phyloP scores from a whole-genome alignment of 805 yeast genomes.

The Yarrowia yakushimensis region DNA sequence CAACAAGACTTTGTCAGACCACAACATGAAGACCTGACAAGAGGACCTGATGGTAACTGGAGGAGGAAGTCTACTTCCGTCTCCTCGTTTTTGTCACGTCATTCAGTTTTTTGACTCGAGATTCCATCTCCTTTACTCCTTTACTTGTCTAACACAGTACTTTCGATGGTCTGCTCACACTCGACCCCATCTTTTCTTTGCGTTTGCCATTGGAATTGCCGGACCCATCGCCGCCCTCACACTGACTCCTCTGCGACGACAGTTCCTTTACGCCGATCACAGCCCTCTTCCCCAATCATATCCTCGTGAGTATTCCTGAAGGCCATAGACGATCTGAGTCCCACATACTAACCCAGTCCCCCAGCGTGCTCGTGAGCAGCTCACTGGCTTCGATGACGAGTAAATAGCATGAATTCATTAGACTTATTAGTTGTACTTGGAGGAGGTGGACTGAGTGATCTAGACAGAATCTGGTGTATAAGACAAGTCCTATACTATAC shows the following conservation, averaged over 20 bases:
- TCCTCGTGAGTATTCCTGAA: constrained; percentile 46
- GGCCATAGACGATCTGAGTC: too few species aligned
- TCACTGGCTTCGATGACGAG: constrained; percentile 40
- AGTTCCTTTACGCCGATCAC: constrained; percentile 61
- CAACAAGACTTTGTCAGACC: too few species aligned
- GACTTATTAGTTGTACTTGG: not conserved
- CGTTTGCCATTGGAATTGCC: constrained; percentile 59
- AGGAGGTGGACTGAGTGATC: not conserved
- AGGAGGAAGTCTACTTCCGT: too few species aligned
- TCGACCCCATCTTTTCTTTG: constrained; percentile 68
- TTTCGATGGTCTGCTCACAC: constrained; percentile 69
- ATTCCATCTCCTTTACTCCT: too few species aligned
- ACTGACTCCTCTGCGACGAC: constrained; percentile 67
- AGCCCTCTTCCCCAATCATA: constrained; percentile 56
- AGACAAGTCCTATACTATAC: too few species aligned
- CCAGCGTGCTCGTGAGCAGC: constrained; percentile 33
- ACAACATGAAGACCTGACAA: too few species aligned
- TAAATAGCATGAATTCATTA: constrained; percentile 25
- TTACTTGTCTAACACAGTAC: constrained; percentile 29
- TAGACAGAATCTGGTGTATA: too few species aligned
- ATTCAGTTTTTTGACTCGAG: too few species aligned
- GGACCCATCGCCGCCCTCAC: constrained; percentile 62
- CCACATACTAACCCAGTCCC: constrained; percentile 31
- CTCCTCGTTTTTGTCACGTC: not conserved
- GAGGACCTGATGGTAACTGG: too few species aligned